These are phyloP conservation scores for Quercus agrifolia DNA, from an alignment of 306 rosid genomes.

Conservation along the genomic window DNA sequence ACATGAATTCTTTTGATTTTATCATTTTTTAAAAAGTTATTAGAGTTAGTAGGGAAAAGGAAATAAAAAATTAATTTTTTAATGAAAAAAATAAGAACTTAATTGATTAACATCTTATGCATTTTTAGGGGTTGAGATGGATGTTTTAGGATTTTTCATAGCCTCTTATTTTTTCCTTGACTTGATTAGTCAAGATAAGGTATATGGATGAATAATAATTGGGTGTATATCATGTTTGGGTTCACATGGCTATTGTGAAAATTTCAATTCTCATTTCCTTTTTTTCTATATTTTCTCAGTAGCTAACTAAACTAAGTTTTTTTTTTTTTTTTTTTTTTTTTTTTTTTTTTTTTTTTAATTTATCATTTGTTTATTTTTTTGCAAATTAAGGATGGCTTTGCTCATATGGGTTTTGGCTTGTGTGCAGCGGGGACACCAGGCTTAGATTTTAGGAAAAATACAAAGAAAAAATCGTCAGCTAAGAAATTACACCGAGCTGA, in stretches of 20 bases:
- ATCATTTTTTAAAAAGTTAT: too few relatives aligned
- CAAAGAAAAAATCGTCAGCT: conserved; percentile 47
- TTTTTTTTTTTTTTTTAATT: too few relatives aligned
- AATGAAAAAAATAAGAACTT: too few relatives aligned
- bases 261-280: background rate
- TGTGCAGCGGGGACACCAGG: conserved; percentile 59
- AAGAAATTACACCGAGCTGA: conserved; percentile 26
- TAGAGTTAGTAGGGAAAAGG: too few relatives aligned
- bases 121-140: background rate
- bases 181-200: background rate
- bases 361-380: background rate
- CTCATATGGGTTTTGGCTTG: background rate
- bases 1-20: too few relatives aligned
- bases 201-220: too few relatives aligned
- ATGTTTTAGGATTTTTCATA: background rate
- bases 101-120: background rate
- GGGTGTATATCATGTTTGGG: too few relatives aligned
- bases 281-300: background rate
- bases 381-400: background rate
- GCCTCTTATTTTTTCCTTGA: background rate
- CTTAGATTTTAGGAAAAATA: conserved; percentile 43
- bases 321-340: too few relatives aligned
- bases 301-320: background rate
- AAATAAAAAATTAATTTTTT: too few relatives aligned
- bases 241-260: too few relatives aligned